phyloP scores from a whole-genome alignment of 2,329 filamentous ascomycete species.

The Diaporthe capsici region DNA sequence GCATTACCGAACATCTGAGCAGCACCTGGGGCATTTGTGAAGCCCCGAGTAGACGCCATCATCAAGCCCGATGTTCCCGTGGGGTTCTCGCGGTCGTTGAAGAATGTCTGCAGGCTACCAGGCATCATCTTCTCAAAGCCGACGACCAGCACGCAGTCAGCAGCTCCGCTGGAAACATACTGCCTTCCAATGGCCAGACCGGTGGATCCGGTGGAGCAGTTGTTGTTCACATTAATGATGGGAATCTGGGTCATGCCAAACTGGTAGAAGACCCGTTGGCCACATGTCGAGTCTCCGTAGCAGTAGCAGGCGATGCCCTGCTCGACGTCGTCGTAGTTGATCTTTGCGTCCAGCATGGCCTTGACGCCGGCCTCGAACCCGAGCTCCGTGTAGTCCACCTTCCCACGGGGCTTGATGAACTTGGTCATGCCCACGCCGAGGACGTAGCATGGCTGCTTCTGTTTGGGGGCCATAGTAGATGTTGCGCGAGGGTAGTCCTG shows the following conservation, averaged over 20 bases:
- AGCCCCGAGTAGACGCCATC: conserved; percentile 85
- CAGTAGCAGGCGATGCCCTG: conserved; percentile 98
- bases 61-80: conserved; percentile 80
- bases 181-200: conserved; percentile 88
- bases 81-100: conserved; percentile 87
- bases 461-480: conserved; percentile 62
- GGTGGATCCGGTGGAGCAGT: conserved; percentile 96
- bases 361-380: conserved; percentile 94
- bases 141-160: conserved; percentile 90
- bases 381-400: conserved; percentile 94
- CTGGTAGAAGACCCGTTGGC: conserved; percentile 98
- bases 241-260: conserved; percentile 98
- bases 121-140: conserved; percentile 99
- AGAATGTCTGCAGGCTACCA: conserved; percentile 86
- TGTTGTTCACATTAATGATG: conserved; percentile 99
- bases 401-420: conserved; percentile 96
- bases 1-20: conserved; percentile 98
- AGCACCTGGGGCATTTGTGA: conserved; percentile 86
- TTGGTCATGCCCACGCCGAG: conserved; percentile 99
- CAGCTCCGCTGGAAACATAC: conserved; percentile 83
- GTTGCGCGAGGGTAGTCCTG: neutral
- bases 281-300: conserved; percentile 95
- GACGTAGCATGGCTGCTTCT: conserved; percentile 79
- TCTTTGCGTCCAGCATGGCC: conserved; percentile 86
- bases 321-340: conserved; percentile 97